Conservation (phyloP, 1,284 basidiomycete genomes). For the Ustilago trichophora region DNA sequence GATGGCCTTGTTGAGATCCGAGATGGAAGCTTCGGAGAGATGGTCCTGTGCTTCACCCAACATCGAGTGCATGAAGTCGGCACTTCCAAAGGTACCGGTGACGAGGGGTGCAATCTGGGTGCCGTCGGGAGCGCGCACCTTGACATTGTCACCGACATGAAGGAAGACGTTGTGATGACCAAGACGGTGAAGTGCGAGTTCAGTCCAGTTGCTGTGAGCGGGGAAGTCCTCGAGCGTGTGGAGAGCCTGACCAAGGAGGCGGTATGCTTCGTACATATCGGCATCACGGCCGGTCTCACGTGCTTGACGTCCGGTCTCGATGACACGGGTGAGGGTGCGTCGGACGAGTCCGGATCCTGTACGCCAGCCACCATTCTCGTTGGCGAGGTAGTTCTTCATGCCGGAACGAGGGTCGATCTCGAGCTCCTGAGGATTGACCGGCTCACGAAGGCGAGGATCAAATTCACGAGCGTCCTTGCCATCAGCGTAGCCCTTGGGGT, state of each 20-base stretch:
- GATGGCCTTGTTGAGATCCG: constrained; percentile 83
- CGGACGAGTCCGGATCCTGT: constrained; percentile 86
- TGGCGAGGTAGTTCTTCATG: constrained; percentile 97
- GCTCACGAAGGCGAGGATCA: constrained; percentile 79
- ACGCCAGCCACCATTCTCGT: constrained; percentile 79
- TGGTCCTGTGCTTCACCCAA: constrained; percentile 72
- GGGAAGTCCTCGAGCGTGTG: constrained; percentile 87
- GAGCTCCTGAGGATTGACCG: constrained; percentile 80
- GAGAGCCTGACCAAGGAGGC: constrained; percentile 67
- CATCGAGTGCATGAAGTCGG: constrained; percentile 73
- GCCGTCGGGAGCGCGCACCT: constrained; percentile 80
- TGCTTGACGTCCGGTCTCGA: constrained; percentile 72
- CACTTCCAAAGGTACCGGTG: constrained; percentile 87
- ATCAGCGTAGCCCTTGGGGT: constrained; percentile 71
- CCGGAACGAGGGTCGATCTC: constrained; percentile 85
- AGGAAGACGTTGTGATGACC: constrained; percentile 82
- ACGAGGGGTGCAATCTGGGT: constrained; percentile 81
- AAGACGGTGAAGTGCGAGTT: constrained; percentile 74
- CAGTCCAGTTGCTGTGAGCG: constrained; percentile 75
- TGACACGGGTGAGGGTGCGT: constrained; percentile 77
- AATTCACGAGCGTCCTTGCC: constrained; percentile 80
- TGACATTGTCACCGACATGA: constrained; percentile 84
- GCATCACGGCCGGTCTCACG: constrained; percentile 70
- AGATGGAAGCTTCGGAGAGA: constrained; percentile 79
- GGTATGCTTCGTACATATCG: constrained; percentile 77